phyloP scores from a whole-genome alignment of 139 green algal species.

The Chlamydomonas eustigma region DNA sequence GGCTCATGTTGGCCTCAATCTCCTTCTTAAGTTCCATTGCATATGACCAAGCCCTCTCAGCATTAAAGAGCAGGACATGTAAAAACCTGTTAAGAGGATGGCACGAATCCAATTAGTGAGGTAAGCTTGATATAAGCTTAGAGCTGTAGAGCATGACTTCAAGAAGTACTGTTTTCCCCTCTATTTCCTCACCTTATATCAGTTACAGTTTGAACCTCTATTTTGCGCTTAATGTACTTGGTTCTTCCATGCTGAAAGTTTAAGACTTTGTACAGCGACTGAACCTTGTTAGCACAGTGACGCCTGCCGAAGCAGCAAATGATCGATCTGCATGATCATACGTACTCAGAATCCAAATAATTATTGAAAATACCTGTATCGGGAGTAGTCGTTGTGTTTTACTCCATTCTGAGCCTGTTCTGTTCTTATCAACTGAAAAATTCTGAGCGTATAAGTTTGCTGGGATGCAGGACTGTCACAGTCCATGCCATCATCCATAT shows the following conservation, averaged over 20 bases:
- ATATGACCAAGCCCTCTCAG: slow-evolving; percentile 83
- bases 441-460: too few species aligned
- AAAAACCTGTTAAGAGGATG: slow-evolving; percentile 61
- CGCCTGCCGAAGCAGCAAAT: slow-evolving; percentile 48
- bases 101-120: not conserved
- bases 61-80: slow-evolving; percentile 74
- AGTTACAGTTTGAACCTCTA: slow-evolving; percentile 59
- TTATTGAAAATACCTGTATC: slow-evolving; percentile 61
- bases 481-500: too few species aligned
- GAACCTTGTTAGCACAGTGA: slow-evolving; percentile 76
- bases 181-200: slow-evolving; percentile 54
- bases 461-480: too few species aligned
- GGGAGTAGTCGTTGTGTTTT: slow-evolving; percentile 69
- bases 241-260: slow-evolving; percentile 84
- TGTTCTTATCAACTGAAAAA: slow-evolving; percentile 55
- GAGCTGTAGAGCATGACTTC: not conserved
- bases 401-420: slow-evolving; percentile 75
- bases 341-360: too few species aligned
- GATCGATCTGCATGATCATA: not conserved
- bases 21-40: slow-evolving; percentile 89
- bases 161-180: too few species aligned
- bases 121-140: not conserved
- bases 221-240: slow-evolving; percentile 75
- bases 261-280: slow-evolving; percentile 71
- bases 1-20: slow-evolving; percentile 16